These are phyloP conservation scores for Tephrocybe sp. DNA, from an alignment of 768 basidiomycete species.

Conservation along the genomic window DNA sequence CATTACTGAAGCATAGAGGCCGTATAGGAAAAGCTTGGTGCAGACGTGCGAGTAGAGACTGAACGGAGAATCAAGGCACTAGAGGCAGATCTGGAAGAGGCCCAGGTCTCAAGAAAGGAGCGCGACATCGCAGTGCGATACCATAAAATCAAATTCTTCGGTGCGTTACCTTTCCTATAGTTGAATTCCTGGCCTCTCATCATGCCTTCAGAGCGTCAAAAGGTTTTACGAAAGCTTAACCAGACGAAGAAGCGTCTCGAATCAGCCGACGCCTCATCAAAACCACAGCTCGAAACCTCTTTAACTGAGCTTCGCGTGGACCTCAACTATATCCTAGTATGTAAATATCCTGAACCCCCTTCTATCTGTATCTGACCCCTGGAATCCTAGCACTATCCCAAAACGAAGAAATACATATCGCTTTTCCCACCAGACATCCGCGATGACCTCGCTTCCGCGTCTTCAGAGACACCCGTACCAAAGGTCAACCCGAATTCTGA, in stretches of 20 bases:
- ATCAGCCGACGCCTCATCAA: constrained; percentile 31
- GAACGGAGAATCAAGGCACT: constrained; percentile 76
- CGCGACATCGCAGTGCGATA: constrained; percentile 74
- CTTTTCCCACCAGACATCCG: constrained; percentile 76
- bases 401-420: constrained; percentile 84
- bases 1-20: too few species aligned
- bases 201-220: constrained; percentile 69
- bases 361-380: not conserved
- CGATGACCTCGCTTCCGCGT: constrained; percentile 29
- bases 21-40: constrained; percentile 71
- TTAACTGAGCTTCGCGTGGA: constrained; percentile 75
- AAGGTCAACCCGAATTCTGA: constrained; percentile 52
- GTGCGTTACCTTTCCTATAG: constrained; percentile 37
- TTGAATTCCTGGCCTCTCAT: not conserved
- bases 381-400: constrained; percentile 69
- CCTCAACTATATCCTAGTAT: constrained; percentile 85
- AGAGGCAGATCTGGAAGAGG: constrained; percentile 66
- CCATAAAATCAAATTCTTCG: constrained; percentile 93
- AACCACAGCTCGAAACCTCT: constrained; percentile 42
- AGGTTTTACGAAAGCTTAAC: constrained; percentile 73
- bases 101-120: constrained; percentile 64
- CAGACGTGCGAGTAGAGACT: constrained; percentile 77
- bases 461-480: constrained; percentile 24
- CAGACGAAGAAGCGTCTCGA: constrained; percentile 58
- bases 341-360: constrained; percentile 9